Evolutionary conservation across 176 grass and related monocot species (phyloP).

Genomic region (Puccinellia tenuiflora): DNA sequence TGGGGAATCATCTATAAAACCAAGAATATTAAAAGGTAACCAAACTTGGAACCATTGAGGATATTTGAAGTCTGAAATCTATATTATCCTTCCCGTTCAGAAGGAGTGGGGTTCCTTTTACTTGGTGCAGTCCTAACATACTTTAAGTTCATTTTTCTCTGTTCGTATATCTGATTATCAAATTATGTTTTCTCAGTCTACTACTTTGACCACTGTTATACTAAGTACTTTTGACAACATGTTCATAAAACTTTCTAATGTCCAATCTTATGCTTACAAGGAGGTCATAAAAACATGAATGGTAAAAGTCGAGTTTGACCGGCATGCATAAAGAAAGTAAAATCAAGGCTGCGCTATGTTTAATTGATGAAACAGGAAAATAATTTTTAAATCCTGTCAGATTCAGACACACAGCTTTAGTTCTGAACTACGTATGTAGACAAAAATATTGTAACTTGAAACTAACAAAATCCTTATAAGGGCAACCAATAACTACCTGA

Average conservation of each 20-base stretch:
- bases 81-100: not conserved
- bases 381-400: not conserved
- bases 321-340: not conserved
- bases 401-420: not conserved
- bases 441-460: not conserved
- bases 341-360: not conserved
- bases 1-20: not conserved
- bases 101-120: not conserved
- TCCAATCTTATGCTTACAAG: not conserved
- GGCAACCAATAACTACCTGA: slow-evolving; percentile 49
- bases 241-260: not conserved
- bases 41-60: not conserved
- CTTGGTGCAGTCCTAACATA: not conserved
- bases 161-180: not conserved
- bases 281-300: not conserved
- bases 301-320: not conserved
- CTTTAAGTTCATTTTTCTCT: not conserved
- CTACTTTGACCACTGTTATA: not conserved
- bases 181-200: not conserved
- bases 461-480: not conserved
- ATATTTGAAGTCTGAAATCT: not conserved
- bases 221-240: not conserved
- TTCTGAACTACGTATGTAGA: not conserved
- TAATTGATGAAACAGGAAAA: not conserved
- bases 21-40: not conserved